Base-by-base conservation (phyloP, 2,329 filamentous ascomycete genomes). In the Phoma sp. region DNA sequence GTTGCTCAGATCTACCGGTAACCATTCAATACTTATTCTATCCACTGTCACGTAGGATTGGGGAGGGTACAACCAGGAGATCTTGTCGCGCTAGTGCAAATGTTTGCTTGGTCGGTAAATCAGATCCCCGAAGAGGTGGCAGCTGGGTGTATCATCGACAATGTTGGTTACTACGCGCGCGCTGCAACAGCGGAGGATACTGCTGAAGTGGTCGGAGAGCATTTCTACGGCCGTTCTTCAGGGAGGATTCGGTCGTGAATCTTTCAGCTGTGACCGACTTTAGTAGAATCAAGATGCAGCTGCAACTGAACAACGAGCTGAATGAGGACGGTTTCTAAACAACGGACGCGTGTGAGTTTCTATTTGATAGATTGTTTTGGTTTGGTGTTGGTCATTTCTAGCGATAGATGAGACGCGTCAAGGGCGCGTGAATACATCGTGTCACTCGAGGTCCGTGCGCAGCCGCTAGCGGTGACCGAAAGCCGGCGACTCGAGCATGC, bases 401-500 rank as follows among this genome's bases (percentile, higher is more conserved):
- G 22, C 22, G 22, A 24, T 24, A 24, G 22, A 24, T 24, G 4
- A 24, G 22, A 24, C 48, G 49, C 49, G 36, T 29, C 15, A 3
- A 13, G 7, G n/a, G 45, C 49, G 36, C 49, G 36, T 33, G n/a
- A 9, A 22, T 7, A 10, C 27, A 45, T 45, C 35, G 35, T 40
- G 49, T 52, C 49, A 45, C 19, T 27, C 3, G 1, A 35, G 41
- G 41, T n/a, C 22, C n/a, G 40, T 51, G 49, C 49, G n/a, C 15
- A 7, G 5, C 7, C 41, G 49, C 36, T 52, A 46, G 24, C 15
- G 24, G 22, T 50, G 40, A 25, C 43, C 43, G 52, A 60, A 38
- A 51, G 58, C 58, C 61, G 61, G 57, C 45, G 51, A 45, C 52
- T 10, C 15, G 25, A 37, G 25, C 27, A 40, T 17, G 31, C 25